Base-by-base conservation (phyloP, 495 filamentous ascomycete genomes). In the Penicillium simplicissimum region DNA sequence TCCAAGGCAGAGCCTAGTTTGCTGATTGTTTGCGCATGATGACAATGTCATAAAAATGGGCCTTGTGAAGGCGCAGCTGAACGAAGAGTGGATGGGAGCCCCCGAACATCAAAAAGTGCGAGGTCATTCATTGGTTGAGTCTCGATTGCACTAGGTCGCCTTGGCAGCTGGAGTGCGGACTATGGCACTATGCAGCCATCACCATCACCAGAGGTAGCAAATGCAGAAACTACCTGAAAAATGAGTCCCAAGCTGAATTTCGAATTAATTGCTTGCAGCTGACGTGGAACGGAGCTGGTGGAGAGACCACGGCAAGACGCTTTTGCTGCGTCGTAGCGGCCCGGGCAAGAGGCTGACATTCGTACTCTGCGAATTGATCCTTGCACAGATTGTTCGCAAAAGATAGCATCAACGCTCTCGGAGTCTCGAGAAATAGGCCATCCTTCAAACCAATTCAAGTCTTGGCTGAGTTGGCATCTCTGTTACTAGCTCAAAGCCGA, bases 171-270 rank as follows among this genome's bases (percentile, higher is more conserved):
- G 42, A 35, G 23, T 61, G 61, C 65, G 61, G n/a, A n/a, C n/a
- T n/a, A n/a, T n/a, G n/a, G 65, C 37, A 61, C 23, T 42, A 36
- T 61, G 61, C 58, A 67, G 61, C 47, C 9, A 55, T 35, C n/a
- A n/a, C n/a, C n/a, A n/a, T n/a, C 6, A n/a, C 19, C 28, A 61
- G 52, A 48, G 57, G 36, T 35, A 36, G 48, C 28, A 31, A 25
- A 56, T n/a, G 31, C 61, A 47, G n/a, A 35, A 28, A n/a, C n/a
- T 58, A 35, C 34, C 11, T 23, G 23, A 9, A 38, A 17, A 48
- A 10, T 48, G 48, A 31, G 36, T 40, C 34, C 33, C 35, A 40
- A 35, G 31, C 43, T 52, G n/a, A n/a, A 34, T 52, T 57, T 17
- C 59, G 43, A 42, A 49, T 56, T 35, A 52, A 36, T 36, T 17